A percentile compares a stretch with the other conserved stretches of the same genome.
Conservation (phyloP, 768 basidiomycete species). For the Cyclocybe cylindracea region DNA sequence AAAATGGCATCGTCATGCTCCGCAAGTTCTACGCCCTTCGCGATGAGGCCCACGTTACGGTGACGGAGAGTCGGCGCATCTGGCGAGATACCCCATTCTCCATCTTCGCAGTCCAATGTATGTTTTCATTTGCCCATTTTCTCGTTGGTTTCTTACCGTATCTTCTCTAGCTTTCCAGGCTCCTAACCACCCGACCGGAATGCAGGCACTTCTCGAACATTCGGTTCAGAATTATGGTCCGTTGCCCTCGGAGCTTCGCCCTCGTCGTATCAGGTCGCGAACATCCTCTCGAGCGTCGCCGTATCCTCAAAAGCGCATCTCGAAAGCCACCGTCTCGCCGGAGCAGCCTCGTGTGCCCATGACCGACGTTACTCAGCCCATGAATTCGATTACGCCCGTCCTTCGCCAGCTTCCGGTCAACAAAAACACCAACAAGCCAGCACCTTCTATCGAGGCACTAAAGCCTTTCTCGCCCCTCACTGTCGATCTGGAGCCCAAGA, state of each 20-base stretch:
- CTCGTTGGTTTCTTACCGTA: constrained; percentile 3
- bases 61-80: constrained; percentile 61
- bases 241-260: constrained; percentile 71
- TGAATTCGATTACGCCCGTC: constrained; percentile 18
- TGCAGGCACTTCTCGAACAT: constrained; percentile 73
- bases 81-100: constrained; percentile 80
- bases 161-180: constrained; percentile 63
- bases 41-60: constrained; percentile 66
- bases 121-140: constrained; percentile 26
- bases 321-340: constrained; percentile 46
- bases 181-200: constrained; percentile 60
- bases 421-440: constrained; percentile 35
- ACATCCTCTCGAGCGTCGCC: constrained; percentile 75
- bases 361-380: constrained; percentile 12
- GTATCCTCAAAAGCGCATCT: constrained; percentile 56
- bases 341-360: constrained; percentile 34
- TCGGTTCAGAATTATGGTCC: constrained; percentile 72
- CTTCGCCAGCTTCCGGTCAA: constrained; percentile 49
- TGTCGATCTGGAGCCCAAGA: constrained; percentile 39
- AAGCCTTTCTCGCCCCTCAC: constrained; percentile 46
- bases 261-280: constrained; percentile 62
- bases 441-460: constrained; percentile 37
- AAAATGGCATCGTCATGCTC: constrained; percentile 62
- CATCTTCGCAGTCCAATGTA: constrained; percentile 71
- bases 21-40: constrained; percentile 69